phyloP scores from a whole-genome alignment of 768 basidiomycete species.

The Kwoniella sp. region DNA sequence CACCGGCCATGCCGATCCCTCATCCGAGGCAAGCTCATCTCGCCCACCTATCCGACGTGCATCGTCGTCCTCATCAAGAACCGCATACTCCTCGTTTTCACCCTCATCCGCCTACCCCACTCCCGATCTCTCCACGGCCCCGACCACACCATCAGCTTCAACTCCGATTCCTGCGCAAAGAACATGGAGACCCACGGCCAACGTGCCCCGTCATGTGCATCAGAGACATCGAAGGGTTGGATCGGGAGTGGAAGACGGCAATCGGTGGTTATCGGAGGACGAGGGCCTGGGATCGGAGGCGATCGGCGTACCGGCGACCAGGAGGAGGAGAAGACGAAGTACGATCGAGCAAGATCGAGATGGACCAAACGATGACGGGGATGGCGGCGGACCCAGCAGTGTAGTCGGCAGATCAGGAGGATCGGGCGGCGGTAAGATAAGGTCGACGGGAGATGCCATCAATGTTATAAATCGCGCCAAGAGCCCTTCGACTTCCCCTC shows the following conservation, averaged over 20 bases:
- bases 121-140: constrained; percentile 23
- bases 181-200: constrained; percentile 25
- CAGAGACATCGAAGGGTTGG: constrained; percentile 3
- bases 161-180: constrained; percentile 6
- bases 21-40: neutral
- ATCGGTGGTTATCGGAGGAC: constrained; percentile 54
- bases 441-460: constrained; percentile 9
- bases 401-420: neutral
- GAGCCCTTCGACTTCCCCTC: neutral
- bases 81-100: neutral
- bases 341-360: constrained; percentile 17
- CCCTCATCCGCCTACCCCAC: constrained; percentile 8
- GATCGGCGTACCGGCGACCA: constrained; percentile 1
- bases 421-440: neutral
- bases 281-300: constrained; percentile 37
- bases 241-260: constrained; percentile 26
- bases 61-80: constrained; percentile 12
- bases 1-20: neutral
- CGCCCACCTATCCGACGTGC: constrained; percentile 1
- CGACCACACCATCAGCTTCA: constrained; percentile 15
- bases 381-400: constrained; percentile 3
- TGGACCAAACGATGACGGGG: neutral
- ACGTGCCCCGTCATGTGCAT: constrained; percentile 20
- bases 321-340: constrained; percentile 22
- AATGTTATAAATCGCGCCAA: constrained; percentile 4